phyloP scores from a whole-genome alignment of 495 filamentous ascomycete species.

The Xylaria curta region DNA sequence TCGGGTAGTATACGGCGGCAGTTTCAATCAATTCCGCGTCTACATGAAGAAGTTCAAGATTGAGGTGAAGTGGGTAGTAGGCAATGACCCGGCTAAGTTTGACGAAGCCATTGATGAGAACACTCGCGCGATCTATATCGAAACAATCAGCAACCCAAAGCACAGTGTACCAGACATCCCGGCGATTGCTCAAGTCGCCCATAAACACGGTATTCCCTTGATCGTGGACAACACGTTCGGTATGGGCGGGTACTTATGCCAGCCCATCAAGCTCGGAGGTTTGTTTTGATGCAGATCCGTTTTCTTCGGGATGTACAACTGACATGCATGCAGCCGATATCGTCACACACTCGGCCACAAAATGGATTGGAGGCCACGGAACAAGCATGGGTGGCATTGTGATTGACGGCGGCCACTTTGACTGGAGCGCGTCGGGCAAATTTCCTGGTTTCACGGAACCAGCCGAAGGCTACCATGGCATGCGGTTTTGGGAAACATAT shows the following conservation, averaged over 20 bases:
- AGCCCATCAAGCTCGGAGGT: conserved; percentile 48
- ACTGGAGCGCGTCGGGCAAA: conserved; percentile 49
- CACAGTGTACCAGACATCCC: conserved; percentile 50
- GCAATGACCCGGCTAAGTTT: conserved; percentile 45
- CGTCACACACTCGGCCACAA: conserved; percentile 49
- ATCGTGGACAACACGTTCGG: conserved; percentile 53
- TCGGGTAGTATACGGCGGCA: conserved; percentile 44
- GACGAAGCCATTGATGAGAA: conserved; percentile 48
- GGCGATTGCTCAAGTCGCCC: conserved; percentile 48
- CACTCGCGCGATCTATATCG: conserved; percentile 48
- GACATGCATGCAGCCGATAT: conserved; percentile 46
- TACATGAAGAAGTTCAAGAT: conserved; percentile 52
- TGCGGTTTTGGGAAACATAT: conserved; percentile 54
- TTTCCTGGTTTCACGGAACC: conserved; percentile 51
- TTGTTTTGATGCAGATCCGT: conserved; percentile 13
- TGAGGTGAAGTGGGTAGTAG: conserved; percentile 48
- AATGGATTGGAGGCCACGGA: conserved; percentile 54
- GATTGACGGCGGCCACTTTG: conserved; percentile 51
- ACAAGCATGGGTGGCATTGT: conserved; percentile 52
- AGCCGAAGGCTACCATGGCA: conserved; percentile 49
- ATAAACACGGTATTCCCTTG: conserved; percentile 49
- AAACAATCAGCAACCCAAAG: conserved; percentile 53
- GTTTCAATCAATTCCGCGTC: conserved; percentile 52
- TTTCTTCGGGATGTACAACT: conserved; percentile 26
- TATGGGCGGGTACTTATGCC: conserved; percentile 50